Base-by-base conservation (phyloP, 2,329 filamentous ascomycete species). In the Teratosphaeria zuluensis region DNA sequence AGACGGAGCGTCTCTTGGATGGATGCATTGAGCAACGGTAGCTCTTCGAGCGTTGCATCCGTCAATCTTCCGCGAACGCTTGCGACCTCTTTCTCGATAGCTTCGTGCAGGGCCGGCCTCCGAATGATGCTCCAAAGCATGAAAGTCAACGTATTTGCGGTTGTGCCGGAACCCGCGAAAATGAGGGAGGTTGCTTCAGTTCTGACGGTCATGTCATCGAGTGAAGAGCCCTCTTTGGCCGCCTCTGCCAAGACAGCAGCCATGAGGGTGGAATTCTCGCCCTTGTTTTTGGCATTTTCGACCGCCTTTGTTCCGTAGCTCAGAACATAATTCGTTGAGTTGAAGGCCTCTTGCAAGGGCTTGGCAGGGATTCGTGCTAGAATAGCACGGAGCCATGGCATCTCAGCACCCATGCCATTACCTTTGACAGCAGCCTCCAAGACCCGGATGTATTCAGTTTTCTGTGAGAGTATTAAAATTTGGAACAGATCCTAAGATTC, bases 91-190 rank as follows among this genome's bases (percentile, higher is more conserved):
- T 61, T 46, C 33, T 67, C 65, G 5, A 72, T 54, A 4, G 56
- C 53, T 9, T 55, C 24, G 6, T 63, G 65, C 2, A 72, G 48
- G 1, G 54, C 48, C 4, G 56, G 35, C 5, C 62, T 63, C 24
- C 58, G 58, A 2, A 69, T 58, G 1, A 73, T 62, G 12, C 65
- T 66, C 66, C 66, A 72, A 14, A 67, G 56, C 2, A 71, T 53
- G 56, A 68, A 72, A 1, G 69, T 71, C 16, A 71, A 38, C 4
- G 66, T 67, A 33, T 68, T 63, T 19, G 68, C 66, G 0, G 70
- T 72, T 2, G 70, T 72, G 31, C 70, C 70, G 11, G 68, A 68
- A 2, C 70, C 70, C 6, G 70, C 70, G 9, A 71, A 60, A 53
- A 71, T 68, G 4, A 71, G 56, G 30, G 61, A 65, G 0, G 56